These are phyloP conservation scores for Xerocomellus intermedius DNA, from an alignment of 768 basidiomycete species.

Conservation along the genomic window DNA sequence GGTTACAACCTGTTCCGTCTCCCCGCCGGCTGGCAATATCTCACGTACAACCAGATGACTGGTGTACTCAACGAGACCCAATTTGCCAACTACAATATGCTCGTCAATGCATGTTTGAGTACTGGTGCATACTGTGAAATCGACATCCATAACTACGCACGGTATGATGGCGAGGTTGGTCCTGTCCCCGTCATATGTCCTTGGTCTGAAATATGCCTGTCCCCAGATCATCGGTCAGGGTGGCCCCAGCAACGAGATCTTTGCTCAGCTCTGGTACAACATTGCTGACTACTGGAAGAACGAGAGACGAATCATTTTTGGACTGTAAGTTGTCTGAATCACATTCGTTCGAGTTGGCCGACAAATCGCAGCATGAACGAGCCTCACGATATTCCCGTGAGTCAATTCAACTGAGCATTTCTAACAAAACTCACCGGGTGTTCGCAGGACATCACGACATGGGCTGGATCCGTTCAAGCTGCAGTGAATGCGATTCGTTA, in stretches of 20 bases:
- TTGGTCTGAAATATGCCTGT: background rate
- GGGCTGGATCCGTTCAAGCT: conserved; percentile 52
- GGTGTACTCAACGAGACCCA: conserved; percentile 43
- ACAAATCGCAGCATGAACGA: conserved; percentile 52
- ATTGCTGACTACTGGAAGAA: conserved; percentile 50
- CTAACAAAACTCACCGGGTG: background rate
- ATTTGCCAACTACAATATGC: conserved; percentile 53
- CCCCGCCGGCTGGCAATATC: conserved; percentile 60
- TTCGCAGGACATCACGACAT: conserved; percentile 37
- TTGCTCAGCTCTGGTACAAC: conserved; percentile 51
- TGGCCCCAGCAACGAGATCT: conserved; percentile 52
- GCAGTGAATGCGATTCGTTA: conserved; percentile 62
- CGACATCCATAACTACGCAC: conserved; percentile 61
- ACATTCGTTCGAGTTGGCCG: background rate
- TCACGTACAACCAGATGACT: conserved; percentile 38
- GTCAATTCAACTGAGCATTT: background rate
- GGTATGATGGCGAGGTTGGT: conserved; percentile 47
- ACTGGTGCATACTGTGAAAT: conserved; percentile 54
- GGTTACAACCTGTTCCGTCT: conserved; percentile 59
- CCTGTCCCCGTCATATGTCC: background rate
- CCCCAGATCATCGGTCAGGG: conserved; percentile 58
- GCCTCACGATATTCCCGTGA: conserved; percentile 52
- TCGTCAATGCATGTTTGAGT: conserved; percentile 35
- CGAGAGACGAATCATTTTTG: conserved; percentile 45
- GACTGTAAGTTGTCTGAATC: conserved; percentile 37